Base-by-base conservation (phyloP, 768 basidiomycete species). In the Epithele typhae region DNA sequence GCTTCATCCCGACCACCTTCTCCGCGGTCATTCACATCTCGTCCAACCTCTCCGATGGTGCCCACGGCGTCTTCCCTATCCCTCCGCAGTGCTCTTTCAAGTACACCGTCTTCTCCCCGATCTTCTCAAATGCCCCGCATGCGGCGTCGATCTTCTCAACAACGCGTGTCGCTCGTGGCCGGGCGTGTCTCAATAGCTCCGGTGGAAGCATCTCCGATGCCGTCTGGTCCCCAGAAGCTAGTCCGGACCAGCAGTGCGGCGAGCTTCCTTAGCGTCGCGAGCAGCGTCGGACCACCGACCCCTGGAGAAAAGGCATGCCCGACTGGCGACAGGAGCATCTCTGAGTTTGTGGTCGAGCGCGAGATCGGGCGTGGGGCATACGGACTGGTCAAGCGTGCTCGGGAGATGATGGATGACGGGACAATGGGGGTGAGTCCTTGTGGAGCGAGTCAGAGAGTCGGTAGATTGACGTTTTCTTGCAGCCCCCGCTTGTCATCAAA, bases 311-410 rank as follows among this genome's bases (percentile, higher is more conserved):
- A 71, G 73, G 49, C 80, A 74, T 49, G 65, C 70, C 43, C 54
- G 9, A 52, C 52, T n/a, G 68, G 85, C 37, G 77, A 79, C 25
- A 77, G 83, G 50, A 88, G 76, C 51, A 92, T 97, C 51, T 84
- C 83, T 5, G 87, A 92, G 57, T 96, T 88, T 61, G 76, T 84
- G 18, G 84, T 96, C 45, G 81, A 92, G 56, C 77, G 78, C 37
- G 92, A 95, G 60, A 89, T 94, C 21, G 95, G 95, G 12, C 78
- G 91, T 46, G 95, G 94, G 9, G 95, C 95, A 10, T 97, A 97
- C 64, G 95, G 95, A 2, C 73, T 97, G 35, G 95, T 99, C 32
- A 93, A 95, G 65, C 77, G 90, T 45, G 95, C 82, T 2, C 76
- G 88, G 52, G 89, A 93, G 60, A 84, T 84, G 54, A 76, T 73